phyloP scores from a whole-genome alignment of 768 basidiomycete species.

The Exidia glandulosa region DNA sequence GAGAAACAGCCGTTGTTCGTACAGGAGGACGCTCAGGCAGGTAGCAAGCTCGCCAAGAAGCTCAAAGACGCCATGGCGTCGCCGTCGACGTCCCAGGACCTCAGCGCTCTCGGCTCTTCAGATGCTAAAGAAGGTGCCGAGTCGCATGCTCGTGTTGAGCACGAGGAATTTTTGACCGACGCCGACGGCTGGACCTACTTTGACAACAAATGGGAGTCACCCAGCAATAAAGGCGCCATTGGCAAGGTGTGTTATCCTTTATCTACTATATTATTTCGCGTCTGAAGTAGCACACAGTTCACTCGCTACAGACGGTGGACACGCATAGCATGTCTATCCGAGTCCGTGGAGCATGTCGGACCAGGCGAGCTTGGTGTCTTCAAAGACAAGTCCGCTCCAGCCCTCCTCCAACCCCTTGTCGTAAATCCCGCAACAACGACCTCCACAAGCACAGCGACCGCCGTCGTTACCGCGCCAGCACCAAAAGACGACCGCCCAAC shows the following conservation, averaged over 20 bases:
- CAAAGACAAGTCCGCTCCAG: conserved; percentile 1
- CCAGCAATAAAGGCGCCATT: conserved; percentile 66
- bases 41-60: background rate
- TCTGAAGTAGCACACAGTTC: conserved; percentile 37
- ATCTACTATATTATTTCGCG: background rate
- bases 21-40: conserved; percentile 28
- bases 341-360: conserved; percentile 43
- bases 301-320: conserved; percentile 83
- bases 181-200: conserved; percentile 87
- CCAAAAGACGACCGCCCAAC: background rate
- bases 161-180: conserved; percentile 58
- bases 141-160: conserved; percentile 11
- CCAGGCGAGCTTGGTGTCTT: conserved; percentile 2
- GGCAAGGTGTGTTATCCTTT: conserved; percentile 48
- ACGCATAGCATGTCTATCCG: conserved; percentile 66
- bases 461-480: background rate
- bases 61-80: background rate
- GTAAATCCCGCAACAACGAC: background rate
- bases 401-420: background rate
- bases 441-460: background rate
- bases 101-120: background rate
- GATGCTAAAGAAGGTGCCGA: conserved; percentile 3
- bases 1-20: conserved; percentile 48
- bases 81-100: background rate
- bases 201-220: conserved; percentile 90